Evolutionary conservation across 2,329 filamentous ascomycete species (phyloP).

Genomic region (Fusarium penzigii): DNA sequence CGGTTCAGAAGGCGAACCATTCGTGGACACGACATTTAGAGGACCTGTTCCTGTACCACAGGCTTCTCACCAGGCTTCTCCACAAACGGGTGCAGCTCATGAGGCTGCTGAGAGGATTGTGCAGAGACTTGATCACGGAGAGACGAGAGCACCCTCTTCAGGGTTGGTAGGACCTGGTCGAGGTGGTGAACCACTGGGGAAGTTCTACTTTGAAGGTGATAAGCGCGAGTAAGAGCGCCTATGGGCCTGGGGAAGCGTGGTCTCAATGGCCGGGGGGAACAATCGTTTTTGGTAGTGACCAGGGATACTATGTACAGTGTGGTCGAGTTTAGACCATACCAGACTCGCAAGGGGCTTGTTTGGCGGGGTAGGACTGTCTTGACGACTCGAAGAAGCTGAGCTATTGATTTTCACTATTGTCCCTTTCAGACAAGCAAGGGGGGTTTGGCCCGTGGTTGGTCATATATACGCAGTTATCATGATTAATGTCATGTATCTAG

Average conservation of each 20-base stretch:
- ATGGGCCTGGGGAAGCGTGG: neutral
- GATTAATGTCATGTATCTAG: no score
- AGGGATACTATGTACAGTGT: no score
- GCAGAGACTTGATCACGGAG: constrained; percentile 55
- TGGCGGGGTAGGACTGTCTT: no score
- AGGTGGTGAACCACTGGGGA: constrained; percentile 51
- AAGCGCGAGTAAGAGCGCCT: constrained; percentile 14
- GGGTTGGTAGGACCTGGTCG: constrained; percentile 47
- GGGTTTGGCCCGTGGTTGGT: no score
- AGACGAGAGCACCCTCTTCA: constrained; percentile 39
- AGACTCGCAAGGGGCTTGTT: no score
- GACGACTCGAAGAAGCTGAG: no score
- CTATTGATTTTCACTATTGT: no score
- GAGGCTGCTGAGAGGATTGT: constrained; percentile 68
- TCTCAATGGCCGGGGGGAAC: no score
- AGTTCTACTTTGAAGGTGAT: constrained; percentile 60
- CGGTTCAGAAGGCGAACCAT: constrained; percentile 51
- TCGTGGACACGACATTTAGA: constrained; percentile 65
- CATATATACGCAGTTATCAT: no score
- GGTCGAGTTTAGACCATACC: no score
- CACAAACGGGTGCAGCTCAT: constrained; percentile 28
- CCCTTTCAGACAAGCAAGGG: no score
- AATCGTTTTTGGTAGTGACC: no score
- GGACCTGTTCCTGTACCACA: constrained; percentile 51
- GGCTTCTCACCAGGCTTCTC: constrained; percentile 26